Percentiles rank a stretch among this genome's conserved stretches.
phyloP scores from a whole-genome alignment of 106 monocot genomes.

The Acanthochlamys bracteata region DNA sequence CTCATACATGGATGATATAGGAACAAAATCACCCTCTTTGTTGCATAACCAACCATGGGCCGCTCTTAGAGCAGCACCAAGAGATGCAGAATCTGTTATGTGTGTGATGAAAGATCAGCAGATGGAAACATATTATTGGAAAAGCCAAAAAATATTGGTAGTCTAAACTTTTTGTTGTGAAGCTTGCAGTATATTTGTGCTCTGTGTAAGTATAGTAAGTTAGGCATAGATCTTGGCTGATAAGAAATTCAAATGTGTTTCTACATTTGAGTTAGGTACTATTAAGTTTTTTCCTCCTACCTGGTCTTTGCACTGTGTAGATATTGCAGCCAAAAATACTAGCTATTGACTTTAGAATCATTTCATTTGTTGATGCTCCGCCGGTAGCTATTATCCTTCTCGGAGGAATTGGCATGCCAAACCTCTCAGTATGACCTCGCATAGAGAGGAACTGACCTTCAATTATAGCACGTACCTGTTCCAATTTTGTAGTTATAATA shows the following conservation, averaged over 20 bases:
- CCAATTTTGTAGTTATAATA: too few relatives aligned
- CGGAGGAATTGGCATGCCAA: conserved; percentile 86
- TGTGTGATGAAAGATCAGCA: too few relatives aligned
- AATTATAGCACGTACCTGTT: conserved; percentile 69
- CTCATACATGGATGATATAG: conserved; percentile 55
- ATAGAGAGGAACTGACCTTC: conserved; percentile 92
- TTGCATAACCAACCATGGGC: conserved; percentile 97
- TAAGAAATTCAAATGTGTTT: too few relatives aligned
- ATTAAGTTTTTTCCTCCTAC: conserved; percentile 27
- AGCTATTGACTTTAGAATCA: conserved; percentile 55
- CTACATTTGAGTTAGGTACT: too few relatives aligned
- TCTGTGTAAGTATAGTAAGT: too few relatives aligned
- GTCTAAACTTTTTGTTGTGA: too few relatives aligned
- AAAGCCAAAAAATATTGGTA: too few relatives aligned
- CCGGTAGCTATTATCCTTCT: conserved; percentile 83
- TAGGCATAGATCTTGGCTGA: too few relatives aligned
- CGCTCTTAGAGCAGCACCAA: conserved; percentile 88
- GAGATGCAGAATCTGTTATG: conserved; percentile 79
- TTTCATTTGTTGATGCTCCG: conserved; percentile 74
- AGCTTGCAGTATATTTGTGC: too few relatives aligned
- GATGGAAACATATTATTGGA: too few relatives aligned
- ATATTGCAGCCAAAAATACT: conserved; percentile 72
- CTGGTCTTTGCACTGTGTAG: conserved; percentile 79
- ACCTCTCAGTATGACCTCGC: conserved; percentile 82
- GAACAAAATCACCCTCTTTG: conserved; percentile 64